Percentiles rank a stretch among this genome's conserved stretches.
Conservation (phyloP, 164 flowering plant species). For the Liquidambar formosana region DNA sequence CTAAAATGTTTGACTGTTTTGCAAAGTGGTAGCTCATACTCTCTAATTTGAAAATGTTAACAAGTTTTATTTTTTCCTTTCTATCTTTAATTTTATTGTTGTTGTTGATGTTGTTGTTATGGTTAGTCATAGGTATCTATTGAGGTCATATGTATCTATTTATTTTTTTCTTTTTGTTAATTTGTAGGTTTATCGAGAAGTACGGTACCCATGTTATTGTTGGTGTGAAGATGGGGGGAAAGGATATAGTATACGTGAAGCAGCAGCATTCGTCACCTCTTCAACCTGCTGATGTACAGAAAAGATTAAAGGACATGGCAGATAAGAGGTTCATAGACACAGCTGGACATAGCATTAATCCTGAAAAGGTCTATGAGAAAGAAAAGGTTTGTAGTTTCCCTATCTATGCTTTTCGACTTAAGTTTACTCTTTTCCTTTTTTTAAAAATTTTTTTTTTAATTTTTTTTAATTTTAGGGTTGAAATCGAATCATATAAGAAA, state of each 20-base stretch:
- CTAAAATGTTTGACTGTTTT: no score
- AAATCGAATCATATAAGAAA: neutral
- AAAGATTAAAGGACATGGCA: slow-evolving; percentile 30
- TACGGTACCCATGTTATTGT: slow-evolving; percentile 40
- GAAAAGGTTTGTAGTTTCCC: slow-evolving; percentile 13
- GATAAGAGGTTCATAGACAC: slow-evolving; percentile 24
- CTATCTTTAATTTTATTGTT: no score
- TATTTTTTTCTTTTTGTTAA: neutral
- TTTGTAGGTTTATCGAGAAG: slow-evolving; percentile 34
- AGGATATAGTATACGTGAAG: slow-evolving; percentile 29
- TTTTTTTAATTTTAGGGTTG: no score
- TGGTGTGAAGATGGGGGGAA: slow-evolving; percentile 39
- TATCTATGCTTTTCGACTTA: neutral
- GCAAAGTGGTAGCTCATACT: no score
- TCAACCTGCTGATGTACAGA: slow-evolving; percentile 24
- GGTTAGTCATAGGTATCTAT: no score
- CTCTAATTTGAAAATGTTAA: no score
- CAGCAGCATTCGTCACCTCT: slow-evolving; percentile 32
- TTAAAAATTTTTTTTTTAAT: neutral
- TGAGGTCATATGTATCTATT: no score
- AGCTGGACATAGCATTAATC: neutral
- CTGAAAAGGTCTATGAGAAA: slow-evolving; percentile 5
- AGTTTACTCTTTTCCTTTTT: neutral
- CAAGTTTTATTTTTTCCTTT: no score
- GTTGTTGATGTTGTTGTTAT: no score